Percentiles rank a stretch among this genome's conserved stretches.
Conservation (phyloP, 768 basidiomycete species). For the Xanthoconium stramineum region DNA sequence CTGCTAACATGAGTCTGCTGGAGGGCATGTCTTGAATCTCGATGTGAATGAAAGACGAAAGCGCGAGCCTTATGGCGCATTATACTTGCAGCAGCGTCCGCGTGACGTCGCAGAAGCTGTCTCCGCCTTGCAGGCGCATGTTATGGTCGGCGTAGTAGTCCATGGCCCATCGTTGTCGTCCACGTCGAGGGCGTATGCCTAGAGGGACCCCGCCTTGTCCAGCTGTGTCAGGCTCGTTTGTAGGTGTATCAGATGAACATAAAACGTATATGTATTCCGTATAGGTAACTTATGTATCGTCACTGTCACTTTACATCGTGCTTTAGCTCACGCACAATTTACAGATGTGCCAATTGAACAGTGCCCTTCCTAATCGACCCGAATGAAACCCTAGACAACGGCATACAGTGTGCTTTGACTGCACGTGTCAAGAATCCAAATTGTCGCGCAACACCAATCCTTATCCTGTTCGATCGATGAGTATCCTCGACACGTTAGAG, state of each 20-base stretch:
- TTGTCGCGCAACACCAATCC: too few relatives aligned
- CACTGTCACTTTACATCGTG: too few relatives aligned
- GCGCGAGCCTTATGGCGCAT: neutral
- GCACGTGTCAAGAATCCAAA: neutral
- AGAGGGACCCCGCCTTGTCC: constrained; percentile 75
- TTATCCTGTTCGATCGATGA: neutral
- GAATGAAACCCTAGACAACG: neutral
- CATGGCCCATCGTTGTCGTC: too few relatives aligned
- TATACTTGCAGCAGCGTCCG: constrained; percentile 56
- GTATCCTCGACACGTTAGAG: neutral
- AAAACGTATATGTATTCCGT: too few relatives aligned
- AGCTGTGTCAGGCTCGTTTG: constrained; percentile 77
- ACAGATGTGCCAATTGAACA: too few relatives aligned
- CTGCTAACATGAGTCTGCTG: constrained; percentile 61
- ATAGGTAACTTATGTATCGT: too few relatives aligned
- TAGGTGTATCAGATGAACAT: constrained; percentile 39
- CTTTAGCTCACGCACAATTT: too few relatives aligned
- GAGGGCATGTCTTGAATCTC: constrained; percentile 55
- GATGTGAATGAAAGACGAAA: constrained; percentile 10
- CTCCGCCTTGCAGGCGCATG: constrained; percentile 49
- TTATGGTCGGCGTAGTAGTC: constrained; percentile 6
- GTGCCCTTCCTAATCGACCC: too few relatives aligned
- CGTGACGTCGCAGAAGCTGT: constrained; percentile 63
- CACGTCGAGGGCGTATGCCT: too few relatives aligned
- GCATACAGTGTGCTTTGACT: neutral